Percentiles rank a stretch among this genome's conserved stretches.
Evolutionary conservation across 176 grass and related monocot genomes (phyloP).

Genomic region (Oryza rufipogon): DNA sequence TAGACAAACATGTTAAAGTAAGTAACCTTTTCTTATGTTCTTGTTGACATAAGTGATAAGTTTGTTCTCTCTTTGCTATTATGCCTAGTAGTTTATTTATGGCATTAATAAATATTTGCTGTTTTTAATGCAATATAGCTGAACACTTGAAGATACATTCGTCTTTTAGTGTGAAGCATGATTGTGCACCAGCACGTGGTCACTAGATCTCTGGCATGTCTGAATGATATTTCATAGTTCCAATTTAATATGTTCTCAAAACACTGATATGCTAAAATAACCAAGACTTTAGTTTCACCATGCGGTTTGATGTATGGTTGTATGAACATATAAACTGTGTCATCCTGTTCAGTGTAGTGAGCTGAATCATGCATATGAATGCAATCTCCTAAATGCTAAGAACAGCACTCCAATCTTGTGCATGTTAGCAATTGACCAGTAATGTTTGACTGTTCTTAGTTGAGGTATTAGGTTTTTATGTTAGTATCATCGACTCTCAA

Average conservation of each 20-base stretch:
- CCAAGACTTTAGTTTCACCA: not conserved
- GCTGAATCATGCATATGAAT: slow-evolving; percentile 29
- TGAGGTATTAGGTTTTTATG: slow-evolving; percentile 1
- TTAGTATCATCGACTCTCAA: not conserved
- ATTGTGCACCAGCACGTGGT: slow-evolving; percentile 16
- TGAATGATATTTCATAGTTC: not conserved
- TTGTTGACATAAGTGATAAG: not conserved
- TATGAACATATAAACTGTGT: not conserved
- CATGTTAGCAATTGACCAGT: not conserved
- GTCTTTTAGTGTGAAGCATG: slow-evolving; percentile 9
- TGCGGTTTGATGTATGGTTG: not conserved
- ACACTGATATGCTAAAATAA: slow-evolving; percentile 4
- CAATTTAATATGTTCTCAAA: not conserved
- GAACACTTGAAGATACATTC: slow-evolving; percentile 20
- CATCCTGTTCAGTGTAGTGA: slow-evolving; percentile 1
- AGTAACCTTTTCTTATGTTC: slow-evolving; percentile 30
- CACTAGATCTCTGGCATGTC: not conserved
- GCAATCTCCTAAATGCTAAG: not conserved
- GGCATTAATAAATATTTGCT: not conserved
- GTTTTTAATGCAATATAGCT: slow-evolving; percentile 9
- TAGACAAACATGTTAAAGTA: slow-evolving; percentile 97
- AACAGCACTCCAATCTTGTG: not conserved
- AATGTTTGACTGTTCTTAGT: not conserved
- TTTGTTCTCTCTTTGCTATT: slow-evolving; percentile 28
- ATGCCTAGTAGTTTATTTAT: slow-evolving; percentile 8